Conservation (phyloP, 139 green algal genomes). For the Trebouxia sp. region DNA sequence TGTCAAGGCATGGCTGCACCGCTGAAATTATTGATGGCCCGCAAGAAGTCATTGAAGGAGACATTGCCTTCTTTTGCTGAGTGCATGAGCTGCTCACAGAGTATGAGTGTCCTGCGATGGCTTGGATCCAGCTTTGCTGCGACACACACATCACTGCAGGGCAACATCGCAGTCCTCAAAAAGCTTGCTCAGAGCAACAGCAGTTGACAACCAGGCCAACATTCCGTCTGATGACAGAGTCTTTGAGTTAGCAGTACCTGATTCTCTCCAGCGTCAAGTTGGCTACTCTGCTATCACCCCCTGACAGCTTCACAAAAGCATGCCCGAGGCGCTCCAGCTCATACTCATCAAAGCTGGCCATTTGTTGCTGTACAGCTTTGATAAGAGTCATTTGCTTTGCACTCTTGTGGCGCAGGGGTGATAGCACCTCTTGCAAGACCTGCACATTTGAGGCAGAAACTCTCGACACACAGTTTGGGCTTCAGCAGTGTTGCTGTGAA, state of each 20-base stretch:
- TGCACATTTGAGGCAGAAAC: no score
- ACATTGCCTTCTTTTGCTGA: not conserved
- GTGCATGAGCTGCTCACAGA: not conserved
- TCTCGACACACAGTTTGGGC: no score
- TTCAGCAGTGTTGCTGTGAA: no score
- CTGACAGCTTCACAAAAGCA: slow-evolving; percentile 24
- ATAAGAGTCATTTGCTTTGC: not conserved
- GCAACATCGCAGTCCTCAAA: not conserved
- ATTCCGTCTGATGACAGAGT: no score
- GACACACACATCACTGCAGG: slow-evolving; percentile 18
- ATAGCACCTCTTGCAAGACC: slow-evolving; percentile 10
- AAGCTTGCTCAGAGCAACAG: no score
- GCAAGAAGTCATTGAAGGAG: slow-evolving; percentile 1
- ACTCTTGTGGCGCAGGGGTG: not conserved
- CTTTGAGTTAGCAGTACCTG: not conserved
- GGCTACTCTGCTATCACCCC: slow-evolving; percentile 17
- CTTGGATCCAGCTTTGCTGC: slow-evolving; percentile 10
- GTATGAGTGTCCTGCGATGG: not conserved
- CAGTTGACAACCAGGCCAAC: no score
- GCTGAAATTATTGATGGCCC: slow-evolving; percentile 14
- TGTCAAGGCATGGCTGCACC: not conserved
- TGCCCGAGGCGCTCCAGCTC: slow-evolving; percentile 14
- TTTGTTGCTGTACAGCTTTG: not conserved
- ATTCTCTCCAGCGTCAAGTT: not conserved
- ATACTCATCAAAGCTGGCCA: slow-evolving; percentile 14